Evolutionary conservation across 2,329 filamentous ascomycete genomes (phyloP).

Genomic region (Lachnellula occidentalis): DNA sequence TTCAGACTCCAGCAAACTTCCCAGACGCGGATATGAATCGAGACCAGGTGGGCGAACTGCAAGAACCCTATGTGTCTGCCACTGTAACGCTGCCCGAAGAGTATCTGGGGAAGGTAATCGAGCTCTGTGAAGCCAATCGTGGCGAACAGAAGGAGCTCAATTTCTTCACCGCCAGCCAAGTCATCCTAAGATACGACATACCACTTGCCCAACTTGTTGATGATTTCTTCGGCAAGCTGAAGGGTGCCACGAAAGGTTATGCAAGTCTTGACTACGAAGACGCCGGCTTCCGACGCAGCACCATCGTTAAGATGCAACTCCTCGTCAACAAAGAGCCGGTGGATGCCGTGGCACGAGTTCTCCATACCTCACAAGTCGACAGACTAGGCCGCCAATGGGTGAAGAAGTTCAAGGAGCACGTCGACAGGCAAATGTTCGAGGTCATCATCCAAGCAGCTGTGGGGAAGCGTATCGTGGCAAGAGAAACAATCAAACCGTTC

Average conservation of each 20-base stretch:
- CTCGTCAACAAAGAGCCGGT: conserved; percentile 91
- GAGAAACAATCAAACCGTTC: conserved; percentile 95
- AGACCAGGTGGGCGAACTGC: conserved; percentile 51
- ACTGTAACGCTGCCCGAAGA: conserved; percentile 91
- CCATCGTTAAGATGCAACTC: conserved; percentile 83
- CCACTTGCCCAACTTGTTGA: conserved; percentile 88
- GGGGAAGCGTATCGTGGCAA: conserved; percentile 75
- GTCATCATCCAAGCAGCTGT: conserved; percentile 89
- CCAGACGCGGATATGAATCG: conserved; percentile 59
- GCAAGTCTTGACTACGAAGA: conserved; percentile 97
- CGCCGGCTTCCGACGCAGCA: conserved; percentile 74
- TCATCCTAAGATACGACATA: conserved; percentile 88
- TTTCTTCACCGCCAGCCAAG: conserved; percentile 87
- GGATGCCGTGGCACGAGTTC: conserved; percentile 86
- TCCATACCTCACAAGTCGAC: conserved; percentile 77
- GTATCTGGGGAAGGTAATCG: conserved; percentile 89
- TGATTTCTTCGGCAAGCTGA: conserved; percentile 95
- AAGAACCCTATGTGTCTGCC: conserved; percentile 71
- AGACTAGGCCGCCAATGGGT: conserved; percentile 84
- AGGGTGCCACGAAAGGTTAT: conserved; percentile 90
- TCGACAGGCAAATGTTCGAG: conserved; percentile 95
- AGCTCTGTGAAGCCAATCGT: conserved; percentile 85
- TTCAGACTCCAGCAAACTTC: conserved; percentile 84
- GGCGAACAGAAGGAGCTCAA: conserved; percentile 82
- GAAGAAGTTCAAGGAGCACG: conserved; percentile 92